A percentile compares a stretch with the other conserved stretches of the same genome.
Conservation (phyloP, 345 rosid genomes). For the Eucalyptus regnans region DNA sequence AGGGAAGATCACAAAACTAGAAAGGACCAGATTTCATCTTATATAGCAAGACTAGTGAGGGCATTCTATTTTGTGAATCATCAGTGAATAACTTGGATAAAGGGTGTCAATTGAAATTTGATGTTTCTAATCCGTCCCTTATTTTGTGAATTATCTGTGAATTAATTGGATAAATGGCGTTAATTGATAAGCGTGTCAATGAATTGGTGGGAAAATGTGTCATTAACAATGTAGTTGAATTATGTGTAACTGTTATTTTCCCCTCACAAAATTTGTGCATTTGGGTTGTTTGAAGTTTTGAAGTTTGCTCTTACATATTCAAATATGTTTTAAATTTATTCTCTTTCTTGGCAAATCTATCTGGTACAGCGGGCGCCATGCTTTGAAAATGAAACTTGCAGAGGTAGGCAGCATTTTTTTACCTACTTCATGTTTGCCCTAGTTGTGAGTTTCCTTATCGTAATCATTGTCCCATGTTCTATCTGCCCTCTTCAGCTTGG, state of each 20-base stretch:
- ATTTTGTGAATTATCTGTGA: not conserved
- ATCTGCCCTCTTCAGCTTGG: conserved; percentile 53
- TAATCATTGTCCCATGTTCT: not conserved
- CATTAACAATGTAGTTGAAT: not conserved
- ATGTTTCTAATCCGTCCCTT: not conserved
- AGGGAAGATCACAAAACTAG: not conserved
- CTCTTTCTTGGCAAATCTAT: not conserved
- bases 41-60: not conserved
- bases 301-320: not conserved
- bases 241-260: not conserved
- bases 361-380: conserved; percentile 82
- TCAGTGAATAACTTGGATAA: not conserved
- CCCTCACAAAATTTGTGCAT: not conserved
- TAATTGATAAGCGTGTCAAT: not conserved
- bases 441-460: not conserved
- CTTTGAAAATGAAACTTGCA: conserved; percentile 55
- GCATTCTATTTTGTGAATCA: not conserved
- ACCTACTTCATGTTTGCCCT: not conserved
- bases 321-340: not conserved
- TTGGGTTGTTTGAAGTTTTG: not conserved
- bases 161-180: not conserved
- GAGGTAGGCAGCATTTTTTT: conserved; percentile 32
- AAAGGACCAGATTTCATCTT: not conserved
- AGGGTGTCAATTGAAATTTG: not conserved
- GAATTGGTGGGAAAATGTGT: not conserved